Base-by-base conservation (phyloP, 108 stramenopile genomes). In the Halocafeteria seosinensis region DNA sequence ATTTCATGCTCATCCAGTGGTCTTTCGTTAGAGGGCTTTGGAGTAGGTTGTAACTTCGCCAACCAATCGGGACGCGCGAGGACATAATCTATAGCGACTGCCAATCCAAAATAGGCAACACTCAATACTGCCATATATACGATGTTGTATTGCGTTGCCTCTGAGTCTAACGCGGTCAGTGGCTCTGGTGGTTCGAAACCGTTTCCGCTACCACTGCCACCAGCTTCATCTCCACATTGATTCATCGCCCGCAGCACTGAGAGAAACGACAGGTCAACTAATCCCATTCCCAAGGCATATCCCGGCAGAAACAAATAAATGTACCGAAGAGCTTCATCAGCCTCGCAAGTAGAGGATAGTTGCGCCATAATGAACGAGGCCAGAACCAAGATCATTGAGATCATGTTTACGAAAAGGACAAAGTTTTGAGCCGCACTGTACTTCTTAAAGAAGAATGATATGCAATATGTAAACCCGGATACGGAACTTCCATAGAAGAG, bases 401-500 rank as follows among this genome's bases (percentile, higher is more conserved):
- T 2, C n/a, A 67, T 3, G 58, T 34, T 34, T 29, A 67, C 24
- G 23, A 62, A 8, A 23, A 63, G 21, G 31, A 61, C 32, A 26
- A 25, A 1, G 30, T 47, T 26, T 33, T 38, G 63, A n/a, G 69
- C 38, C 53, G 27, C 26, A 37, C 37, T 34, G 69, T 29, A 26
- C 34, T 34, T 47, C 35, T 6, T 53, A 38, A 64, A 64, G 0
- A 64, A 3, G 55, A 28, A 57, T n/a, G 26, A 31, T 25, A 50
- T 17, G 38, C 27, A 35, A 47, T 67, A 67, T 21, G 66, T 34
- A 23, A 61, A 67, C 34, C 25, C 24, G 3, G 61, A 27, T 28
- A 30, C 26, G 28, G 21, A 6, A 1, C 66, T 26, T 24, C 74
- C 74, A 70, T 75, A 75, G 6, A 64, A 35, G 23, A 75, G 8